These are phyloP conservation scores for Panaeolus papilionaceus DNA, from an alignment of 768 basidiomycete genomes.

Conservation along the genomic window DNA sequence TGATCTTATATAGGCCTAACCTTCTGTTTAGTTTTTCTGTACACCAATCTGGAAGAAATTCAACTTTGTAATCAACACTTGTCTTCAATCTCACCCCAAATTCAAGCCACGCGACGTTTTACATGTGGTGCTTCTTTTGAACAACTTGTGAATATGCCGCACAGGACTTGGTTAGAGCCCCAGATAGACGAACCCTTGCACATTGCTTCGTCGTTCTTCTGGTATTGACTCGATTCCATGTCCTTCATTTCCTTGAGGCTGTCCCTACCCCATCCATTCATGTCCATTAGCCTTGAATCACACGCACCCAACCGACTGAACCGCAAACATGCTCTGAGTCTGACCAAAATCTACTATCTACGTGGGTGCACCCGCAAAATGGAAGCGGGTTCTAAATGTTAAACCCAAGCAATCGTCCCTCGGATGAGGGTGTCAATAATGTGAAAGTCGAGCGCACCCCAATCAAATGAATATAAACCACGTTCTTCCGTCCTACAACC, in stretches of 20 bases:
- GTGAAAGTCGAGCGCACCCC: background rate
- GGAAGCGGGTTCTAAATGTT: background rate
- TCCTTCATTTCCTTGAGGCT: background rate
- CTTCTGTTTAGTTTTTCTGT: constrained; percentile 8
- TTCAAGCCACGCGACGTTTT: background rate
- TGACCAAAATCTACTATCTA: too few species aligned
- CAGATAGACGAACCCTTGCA: background rate
- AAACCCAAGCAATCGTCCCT: background rate
- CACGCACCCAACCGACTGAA: background rate
- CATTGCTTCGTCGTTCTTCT: too few species aligned
- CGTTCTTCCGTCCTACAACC: background rate
- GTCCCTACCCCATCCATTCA: background rate
- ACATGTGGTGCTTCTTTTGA: background rate
- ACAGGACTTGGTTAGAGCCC: background rate
- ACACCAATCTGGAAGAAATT: background rate
- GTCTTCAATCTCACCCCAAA: background rate
- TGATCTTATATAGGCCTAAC: constrained; percentile 6
- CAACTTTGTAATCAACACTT: constrained; percentile 4
- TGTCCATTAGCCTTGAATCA: background rate
- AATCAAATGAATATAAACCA: background rate
- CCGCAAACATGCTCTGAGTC: too few species aligned
- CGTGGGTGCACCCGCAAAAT: background rate
- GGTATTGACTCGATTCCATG: background rate
- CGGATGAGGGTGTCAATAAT: background rate
- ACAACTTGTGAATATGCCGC: background rate